Conservation (phyloP, 163 green algal genomes). For the Chlorella variabilis region DNA sequence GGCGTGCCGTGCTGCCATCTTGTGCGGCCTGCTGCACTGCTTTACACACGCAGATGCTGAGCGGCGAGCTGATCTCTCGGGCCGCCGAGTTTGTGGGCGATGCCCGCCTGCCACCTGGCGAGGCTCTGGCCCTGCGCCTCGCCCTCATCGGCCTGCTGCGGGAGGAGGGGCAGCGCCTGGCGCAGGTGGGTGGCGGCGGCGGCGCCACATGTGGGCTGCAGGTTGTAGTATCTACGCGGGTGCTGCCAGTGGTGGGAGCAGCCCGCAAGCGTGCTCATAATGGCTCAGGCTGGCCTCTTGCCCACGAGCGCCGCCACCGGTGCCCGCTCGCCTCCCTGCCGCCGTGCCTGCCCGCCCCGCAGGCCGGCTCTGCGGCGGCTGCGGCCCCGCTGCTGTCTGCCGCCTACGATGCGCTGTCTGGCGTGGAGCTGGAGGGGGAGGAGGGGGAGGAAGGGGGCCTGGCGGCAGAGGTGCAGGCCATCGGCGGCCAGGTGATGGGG, state of each 20-base stretch:
- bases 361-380: background rate
- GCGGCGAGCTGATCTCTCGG: background rate
- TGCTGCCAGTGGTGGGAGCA: too few relatives aligned
- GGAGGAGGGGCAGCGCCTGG: background rate
- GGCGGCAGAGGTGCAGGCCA: constrained; percentile 9
- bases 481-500: background rate
- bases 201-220: too few relatives aligned
- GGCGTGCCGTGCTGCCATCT: background rate
- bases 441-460: background rate
- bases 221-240: too few relatives aligned
- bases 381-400: background rate
- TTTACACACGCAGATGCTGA: constrained; percentile 3
- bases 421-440: background rate
- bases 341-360: too few relatives aligned
- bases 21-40: background rate
- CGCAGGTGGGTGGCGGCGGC: constrained; percentile 7
- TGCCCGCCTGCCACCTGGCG: background rate
- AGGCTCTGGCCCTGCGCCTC: background rate
- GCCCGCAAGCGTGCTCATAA: too few relatives aligned
- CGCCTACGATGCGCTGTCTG: constrained; percentile 20
- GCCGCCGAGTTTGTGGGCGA: constrained; percentile 16
- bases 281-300: background rate
- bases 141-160: constrained; percentile 4
- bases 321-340: too few relatives aligned
- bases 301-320: too few relatives aligned